A percentile compares a stretch with the other conserved stretches of the same genome.
Evolutionary conservation across 345 rosid species (phyloP).

Genomic region (Gynandropsis gynandra): DNA sequence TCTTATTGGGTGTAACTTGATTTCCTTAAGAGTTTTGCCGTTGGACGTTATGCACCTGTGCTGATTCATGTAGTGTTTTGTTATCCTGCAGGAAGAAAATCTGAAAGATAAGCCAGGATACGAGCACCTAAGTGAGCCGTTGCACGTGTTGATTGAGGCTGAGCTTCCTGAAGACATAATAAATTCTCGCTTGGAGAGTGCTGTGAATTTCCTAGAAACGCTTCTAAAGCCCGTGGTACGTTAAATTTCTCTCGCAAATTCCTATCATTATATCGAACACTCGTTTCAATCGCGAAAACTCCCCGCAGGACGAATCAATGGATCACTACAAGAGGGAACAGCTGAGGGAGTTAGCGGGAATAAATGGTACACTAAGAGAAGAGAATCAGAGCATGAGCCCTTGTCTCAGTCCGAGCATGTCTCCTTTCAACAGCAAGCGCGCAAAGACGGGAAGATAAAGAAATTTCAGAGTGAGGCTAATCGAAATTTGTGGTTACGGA

Average conservation of each 20-base stretch:
- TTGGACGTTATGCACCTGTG: too few species aligned
- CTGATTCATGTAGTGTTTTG: neutral
- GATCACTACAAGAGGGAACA: slow-evolving; percentile 92
- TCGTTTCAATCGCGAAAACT: too few species aligned
- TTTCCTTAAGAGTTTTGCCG: too few species aligned
- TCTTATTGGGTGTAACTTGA: neutral
- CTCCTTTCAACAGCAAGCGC: slow-evolving; percentile 79
- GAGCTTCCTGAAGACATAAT: slow-evolving; percentile 85
- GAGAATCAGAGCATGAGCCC: slow-evolving; percentile 92
- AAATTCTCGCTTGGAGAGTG: slow-evolving; percentile 65
- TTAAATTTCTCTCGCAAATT: neutral
- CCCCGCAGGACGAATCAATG: slow-evolving; percentile 88
- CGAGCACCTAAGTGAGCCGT: slow-evolving; percentile 85
- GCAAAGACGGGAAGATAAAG: slow-evolving; percentile 78
- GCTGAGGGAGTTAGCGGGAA: slow-evolving; percentile 74
- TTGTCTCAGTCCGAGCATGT: slow-evolving; percentile 86
- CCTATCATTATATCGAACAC: too few species aligned
- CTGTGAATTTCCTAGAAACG: slow-evolving; percentile 59
- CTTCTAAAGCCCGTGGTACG: slow-evolving; percentile 89
- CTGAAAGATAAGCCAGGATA: slow-evolving; percentile 94
- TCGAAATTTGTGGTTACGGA: too few species aligned
- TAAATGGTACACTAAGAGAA: slow-evolving; percentile 84
- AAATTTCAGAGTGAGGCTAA: too few species aligned
- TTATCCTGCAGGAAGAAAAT: slow-evolving; percentile 60
- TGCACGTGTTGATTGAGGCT: slow-evolving; percentile 84